These are phyloP conservation scores for Iris macrosiphon DNA, from an alignment of 106 monocot species.

Conservation along the genomic window DNA sequence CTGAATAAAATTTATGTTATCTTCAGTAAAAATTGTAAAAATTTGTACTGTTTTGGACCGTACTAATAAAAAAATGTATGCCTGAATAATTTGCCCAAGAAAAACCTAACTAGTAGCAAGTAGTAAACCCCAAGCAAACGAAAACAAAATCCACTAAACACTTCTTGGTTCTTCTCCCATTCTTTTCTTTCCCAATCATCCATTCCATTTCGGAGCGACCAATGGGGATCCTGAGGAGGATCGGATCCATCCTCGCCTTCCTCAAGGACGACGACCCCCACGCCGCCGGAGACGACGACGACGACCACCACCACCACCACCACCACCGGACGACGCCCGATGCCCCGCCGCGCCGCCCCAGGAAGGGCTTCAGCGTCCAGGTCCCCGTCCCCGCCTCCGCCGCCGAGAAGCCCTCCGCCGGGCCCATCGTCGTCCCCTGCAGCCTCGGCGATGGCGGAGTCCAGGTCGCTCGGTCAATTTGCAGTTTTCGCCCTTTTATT, in stretches of 20 bases:
- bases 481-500: too few relatives aligned
- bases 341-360: neutral
- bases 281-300: neutral
- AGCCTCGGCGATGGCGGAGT: conserved; percentile 24
- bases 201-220: neutral
- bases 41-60: too few relatives aligned
- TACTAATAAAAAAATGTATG: too few relatives aligned
- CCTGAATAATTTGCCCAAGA: too few relatives aligned
- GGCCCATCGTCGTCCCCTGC: conserved; percentile 13
- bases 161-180: too few relatives aligned
- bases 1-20: too few relatives aligned
- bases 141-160: too few relatives aligned
- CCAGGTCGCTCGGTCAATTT: too few relatives aligned
- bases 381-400: neutral
- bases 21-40: too few relatives aligned
- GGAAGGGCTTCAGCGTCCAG: conserved; percentile 6
- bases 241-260: conserved; percentile 5
- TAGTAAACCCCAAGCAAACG: too few relatives aligned
- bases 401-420: neutral
- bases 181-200: too few relatives aligned
- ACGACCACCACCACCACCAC: conserved; percentile 3
- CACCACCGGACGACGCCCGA: neutral
- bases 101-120: too few relatives aligned
- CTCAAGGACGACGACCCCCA: conserved; percentile 3
- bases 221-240: conserved; percentile 11